Evolutionary conservation across 2,329 filamentous ascomycete genomes (phyloP).

Genomic region (Cryphonectria parasitica): DNA sequence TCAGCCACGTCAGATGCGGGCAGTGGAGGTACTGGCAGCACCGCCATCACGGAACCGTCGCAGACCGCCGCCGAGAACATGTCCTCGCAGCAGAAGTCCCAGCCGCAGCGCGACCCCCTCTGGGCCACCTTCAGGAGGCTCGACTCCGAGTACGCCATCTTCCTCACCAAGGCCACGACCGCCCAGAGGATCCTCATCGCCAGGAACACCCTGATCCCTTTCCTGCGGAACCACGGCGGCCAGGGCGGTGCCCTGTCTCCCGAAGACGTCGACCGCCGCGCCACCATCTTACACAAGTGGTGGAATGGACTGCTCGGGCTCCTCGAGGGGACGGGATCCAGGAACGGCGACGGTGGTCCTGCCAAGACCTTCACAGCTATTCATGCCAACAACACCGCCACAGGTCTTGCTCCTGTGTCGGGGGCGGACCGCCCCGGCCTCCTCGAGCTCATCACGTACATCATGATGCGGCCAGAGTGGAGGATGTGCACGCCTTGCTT

Average conservation of each 20-base stretch:
- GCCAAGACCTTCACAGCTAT: slow-evolving; percentile 30
- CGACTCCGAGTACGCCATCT: slow-evolving; percentile 55
- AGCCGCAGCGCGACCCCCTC: slow-evolving; percentile 51
- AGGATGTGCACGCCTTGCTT: slow-evolving; percentile 71
- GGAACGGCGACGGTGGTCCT: slow-evolving; percentile 28
- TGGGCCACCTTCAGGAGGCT: slow-evolving; percentile 60
- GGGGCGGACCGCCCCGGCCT: slow-evolving; percentile 83
- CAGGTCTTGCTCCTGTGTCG: slow-evolving; percentile 72
- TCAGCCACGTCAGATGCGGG: slow-evolving; percentile 29
- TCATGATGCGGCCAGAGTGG: slow-evolving; percentile 93
- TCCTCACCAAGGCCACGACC: slow-evolving; percentile 70
- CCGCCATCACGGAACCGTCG: slow-evolving; percentile 28
- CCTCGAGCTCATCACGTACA: slow-evolving; percentile 75
- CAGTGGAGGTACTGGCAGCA: slow-evolving; percentile 26
- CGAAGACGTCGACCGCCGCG: slow-evolving; percentile 81
- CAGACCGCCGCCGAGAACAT: slow-evolving; percentile 26
- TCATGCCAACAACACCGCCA: slow-evolving; percentile 35
- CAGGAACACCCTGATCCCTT: slow-evolving; percentile 73
- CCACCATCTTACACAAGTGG: slow-evolving; percentile 85
- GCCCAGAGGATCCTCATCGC: slow-evolving; percentile 77
- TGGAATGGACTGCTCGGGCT: slow-evolving; percentile 84
- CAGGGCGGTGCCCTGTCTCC: slow-evolving; percentile 65
- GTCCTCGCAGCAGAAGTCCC: slow-evolving; percentile 15
- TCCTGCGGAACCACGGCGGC: slow-evolving; percentile 70
- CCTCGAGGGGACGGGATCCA: slow-evolving; percentile 65